A percentile compares a stretch with the other conserved stretches of the same genome.
Evolutionary conservation across 306 rosid genomes (phyloP).

Genomic region (Gastrolobium villosum): DNA sequence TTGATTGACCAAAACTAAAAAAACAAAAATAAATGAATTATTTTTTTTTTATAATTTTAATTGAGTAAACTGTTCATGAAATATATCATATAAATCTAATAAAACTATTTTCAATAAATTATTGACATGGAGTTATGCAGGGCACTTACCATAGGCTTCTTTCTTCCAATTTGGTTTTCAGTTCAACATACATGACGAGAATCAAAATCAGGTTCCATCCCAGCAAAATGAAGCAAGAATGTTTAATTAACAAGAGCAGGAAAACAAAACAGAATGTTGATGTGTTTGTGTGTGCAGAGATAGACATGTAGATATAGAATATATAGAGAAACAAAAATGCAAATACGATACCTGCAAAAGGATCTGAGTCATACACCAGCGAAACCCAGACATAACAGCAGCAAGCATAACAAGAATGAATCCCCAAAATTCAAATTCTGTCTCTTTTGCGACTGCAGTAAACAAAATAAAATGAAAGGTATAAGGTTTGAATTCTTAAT

Average conservation of each 20-base stretch:
- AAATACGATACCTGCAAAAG: slow-evolving; percentile 83
- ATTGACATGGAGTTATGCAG: slow-evolving; percentile 38
- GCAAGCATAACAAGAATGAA: slow-evolving; percentile 97
- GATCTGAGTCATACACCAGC: slow-evolving; percentile 98
- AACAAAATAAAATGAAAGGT: slow-evolving; percentile 39
- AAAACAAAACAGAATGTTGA: background rate
- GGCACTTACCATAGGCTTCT: slow-evolving; percentile 88
- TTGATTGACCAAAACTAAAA: slow-evolving; percentile 9
- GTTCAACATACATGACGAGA: slow-evolving; percentile 44
- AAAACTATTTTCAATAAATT: slow-evolving; percentile 25
- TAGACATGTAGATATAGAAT: slow-evolving; percentile 27
- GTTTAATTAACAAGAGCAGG: slow-evolving; percentile 30
- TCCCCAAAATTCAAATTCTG: slow-evolving; percentile 90
- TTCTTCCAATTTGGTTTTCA: slow-evolving; percentile 71
- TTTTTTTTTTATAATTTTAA: background rate
- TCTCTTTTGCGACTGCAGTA: slow-evolving; percentile 83
- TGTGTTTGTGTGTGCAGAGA: background rate
- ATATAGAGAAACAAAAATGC: slow-evolving; percentile 28
- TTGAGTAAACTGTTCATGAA: slow-evolving; percentile 12
- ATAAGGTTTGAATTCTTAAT: slow-evolving; percentile 39
- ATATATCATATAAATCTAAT: slow-evolving; percentile 35
- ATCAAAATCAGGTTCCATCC: slow-evolving; percentile 57
- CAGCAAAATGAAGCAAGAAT: slow-evolving; percentile 53
- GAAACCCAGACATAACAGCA: slow-evolving; percentile 98
- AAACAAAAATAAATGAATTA: background rate